Percentiles rank a stretch among this genome's conserved stretches.
These are phyloP conservation scores for Buxus sempervirens DNA, from an alignment of 164 flowering plant species.

Conservation along the genomic window DNA sequence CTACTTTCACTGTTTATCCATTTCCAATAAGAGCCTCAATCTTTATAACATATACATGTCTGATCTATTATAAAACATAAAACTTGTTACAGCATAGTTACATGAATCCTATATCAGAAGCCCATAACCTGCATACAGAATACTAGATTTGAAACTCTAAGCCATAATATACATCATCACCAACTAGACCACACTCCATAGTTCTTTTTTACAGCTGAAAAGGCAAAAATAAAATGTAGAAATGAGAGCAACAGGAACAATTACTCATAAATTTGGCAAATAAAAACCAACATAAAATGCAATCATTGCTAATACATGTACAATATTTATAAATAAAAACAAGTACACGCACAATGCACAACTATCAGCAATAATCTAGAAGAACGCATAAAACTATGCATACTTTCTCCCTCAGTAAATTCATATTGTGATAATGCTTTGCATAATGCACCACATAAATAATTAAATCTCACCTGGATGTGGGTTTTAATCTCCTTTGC, in stretches of 20 bases:
- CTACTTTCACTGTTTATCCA: too few species aligned
- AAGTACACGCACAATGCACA: too few species aligned
- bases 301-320: too few species aligned
- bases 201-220: too few species aligned
- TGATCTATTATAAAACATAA: neutral
- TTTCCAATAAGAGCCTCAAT: too few species aligned
- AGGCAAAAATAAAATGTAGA: too few species aligned
- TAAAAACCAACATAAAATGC: too few species aligned
- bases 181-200: neutral
- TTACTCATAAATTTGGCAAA: too few species aligned
- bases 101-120: neutral
- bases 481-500: constrained; percentile 94
- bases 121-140: neutral
- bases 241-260: too few species aligned
- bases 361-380: neutral
- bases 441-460: neutral
- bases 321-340: too few species aligned
- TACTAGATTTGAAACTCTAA: neutral
- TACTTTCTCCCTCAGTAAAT: neutral
- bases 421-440: neutral
- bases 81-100: too few species aligned
- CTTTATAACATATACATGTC: too few species aligned
- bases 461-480: constrained; percentile 50
- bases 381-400: neutral
- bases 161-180: neutral